Evolutionary conservation across 2,329 filamentous ascomycete genomes (phyloP).

Genomic region (Dendrostoma leiphaemia): DNA sequence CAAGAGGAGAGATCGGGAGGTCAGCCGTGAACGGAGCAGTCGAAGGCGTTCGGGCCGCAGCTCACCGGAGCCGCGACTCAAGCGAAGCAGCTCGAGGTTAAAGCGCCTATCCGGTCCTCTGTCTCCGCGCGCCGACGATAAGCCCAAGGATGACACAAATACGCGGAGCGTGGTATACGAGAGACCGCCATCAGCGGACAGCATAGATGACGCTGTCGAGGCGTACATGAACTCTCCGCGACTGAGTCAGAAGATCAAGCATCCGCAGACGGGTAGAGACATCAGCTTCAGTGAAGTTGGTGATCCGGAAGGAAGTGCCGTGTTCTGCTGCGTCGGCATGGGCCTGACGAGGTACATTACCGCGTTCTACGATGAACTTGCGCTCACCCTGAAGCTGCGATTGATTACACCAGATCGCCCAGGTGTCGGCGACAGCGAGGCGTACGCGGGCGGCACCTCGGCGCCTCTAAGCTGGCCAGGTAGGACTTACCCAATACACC

Average conservation of each 20-base stretch:
- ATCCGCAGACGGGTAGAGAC: conserved; percentile 79
- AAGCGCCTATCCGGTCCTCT: conserved; percentile 55
- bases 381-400: conserved; percentile 80
- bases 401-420: conserved; percentile 93
- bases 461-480: conserved; percentile 93
- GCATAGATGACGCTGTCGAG: conserved; percentile 83
- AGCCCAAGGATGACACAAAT: conserved; percentile 16
- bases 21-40: conserved; percentile 44
- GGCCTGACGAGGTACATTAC: conserved; percentile 93
- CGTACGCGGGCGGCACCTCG: conserved; percentile 76
- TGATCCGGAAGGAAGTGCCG: conserved; percentile 83
- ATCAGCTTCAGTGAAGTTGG: conserved; percentile 98
- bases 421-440: conserved; percentile 87
- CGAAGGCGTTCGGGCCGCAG: conserved; percentile 47
- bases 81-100: conserved; percentile 56
- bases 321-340: conserved; percentile 98
- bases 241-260: conserved; percentile 81
- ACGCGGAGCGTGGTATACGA: conserved; percentile 55
- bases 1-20: conserved; percentile 45
- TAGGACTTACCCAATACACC: conserved; percentile 40
- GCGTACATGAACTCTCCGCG: conserved; percentile 80
- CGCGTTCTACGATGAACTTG: conserved; percentile 95
- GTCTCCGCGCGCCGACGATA: conserved; percentile 40
- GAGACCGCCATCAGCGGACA: conserved; percentile 76
- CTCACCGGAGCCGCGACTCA: conserved; percentile 46